A percentile compares a stretch with the other conserved stretches of the same genome.
These are phyloP conservation scores for Suhomyces atakaporum DNA, from an alignment of 1,139 yeast species.

Conservation along the genomic window DNA sequence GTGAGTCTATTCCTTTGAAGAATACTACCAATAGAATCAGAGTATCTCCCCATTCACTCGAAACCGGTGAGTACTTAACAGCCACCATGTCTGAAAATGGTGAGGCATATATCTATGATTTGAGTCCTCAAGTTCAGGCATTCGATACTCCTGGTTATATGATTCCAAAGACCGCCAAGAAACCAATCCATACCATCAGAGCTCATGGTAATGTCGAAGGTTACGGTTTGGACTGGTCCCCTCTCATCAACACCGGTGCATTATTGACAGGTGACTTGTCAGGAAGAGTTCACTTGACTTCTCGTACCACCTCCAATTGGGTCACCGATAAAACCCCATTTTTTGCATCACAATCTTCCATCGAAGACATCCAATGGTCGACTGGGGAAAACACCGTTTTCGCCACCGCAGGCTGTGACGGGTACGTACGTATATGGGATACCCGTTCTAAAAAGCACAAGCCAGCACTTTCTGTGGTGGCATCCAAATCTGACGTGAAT, in stretches of 20 bases:
- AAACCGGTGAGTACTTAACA: conserved; percentile 79
- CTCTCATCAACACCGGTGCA: conserved; percentile 76
- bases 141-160: conserved; percentile 85
- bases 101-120: conserved; percentile 82
- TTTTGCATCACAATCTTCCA: conserved; percentile 67
- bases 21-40: conserved; percentile 89
- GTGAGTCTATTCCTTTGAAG: conserved; percentile 73
- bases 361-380: conserved; percentile 98
- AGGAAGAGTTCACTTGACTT: conserved; percentile 79
- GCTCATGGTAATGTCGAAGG: conserved; percentile 97
- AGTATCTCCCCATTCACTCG: conserved; percentile 76
- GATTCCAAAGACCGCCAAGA: conserved; percentile 74
- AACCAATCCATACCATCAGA: conserved; percentile 82
- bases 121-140: conserved; percentile 76
- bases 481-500: conserved; percentile 85
- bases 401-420: conserved; percentile 92
- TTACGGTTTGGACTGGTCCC: conserved; percentile 97
- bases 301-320: conserved; percentile 77
- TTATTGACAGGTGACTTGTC: conserved; percentile 86
- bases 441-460: conserved; percentile 88
- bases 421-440: conserved; percentile 93
- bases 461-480: conserved; percentile 85
- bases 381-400: conserved; percentile 89
- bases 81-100: conserved; percentile 92
- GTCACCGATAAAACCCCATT: conserved; percentile 83